Conservation (phyloP, 768 basidiomycete species). For the Lactarius sanguifluus region DNA sequence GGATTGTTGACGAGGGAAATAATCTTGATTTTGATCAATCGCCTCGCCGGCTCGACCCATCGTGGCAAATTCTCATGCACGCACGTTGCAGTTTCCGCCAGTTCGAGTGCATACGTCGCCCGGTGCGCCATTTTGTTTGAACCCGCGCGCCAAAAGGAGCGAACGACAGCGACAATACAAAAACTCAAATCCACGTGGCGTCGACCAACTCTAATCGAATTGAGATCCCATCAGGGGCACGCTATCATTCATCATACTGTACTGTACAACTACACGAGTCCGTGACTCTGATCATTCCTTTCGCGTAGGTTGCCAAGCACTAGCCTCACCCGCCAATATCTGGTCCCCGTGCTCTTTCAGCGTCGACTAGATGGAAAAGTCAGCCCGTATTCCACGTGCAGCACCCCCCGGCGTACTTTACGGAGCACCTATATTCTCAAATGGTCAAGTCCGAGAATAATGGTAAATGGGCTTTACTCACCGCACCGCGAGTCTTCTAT, state of each 20-base stretch:
- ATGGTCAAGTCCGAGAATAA: not conserved
- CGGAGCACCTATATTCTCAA: slow-evolving; percentile 16
- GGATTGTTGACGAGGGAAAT: not conserved
- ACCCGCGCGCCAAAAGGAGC: not conserved
- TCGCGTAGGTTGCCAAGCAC: slow-evolving; percentile 23
- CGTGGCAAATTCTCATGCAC: slow-evolving; percentile 3
- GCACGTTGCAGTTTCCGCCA: not conserved
- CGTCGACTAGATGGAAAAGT: slow-evolving; percentile 33
- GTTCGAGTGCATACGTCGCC: not conserved
- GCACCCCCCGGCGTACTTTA: slow-evolving; percentile 17
- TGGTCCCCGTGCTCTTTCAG: slow-evolving; percentile 54
- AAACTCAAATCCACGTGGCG: not conserved
- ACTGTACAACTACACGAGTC: not conserved
- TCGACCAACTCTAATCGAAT: not conserved
- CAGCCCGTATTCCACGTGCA: not conserved
- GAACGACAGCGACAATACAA: not conserved
- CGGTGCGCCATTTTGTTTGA: not conserved
- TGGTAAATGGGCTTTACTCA: slow-evolving; percentile 7
- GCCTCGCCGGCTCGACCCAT: not conserved
- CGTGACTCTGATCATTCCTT: slow-evolving; percentile 5
- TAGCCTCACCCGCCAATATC: slow-evolving; percentile 50
- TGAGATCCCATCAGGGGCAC: not conserved
- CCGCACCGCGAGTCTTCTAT: slow-evolving; percentile 24
- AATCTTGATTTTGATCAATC: not conserved
- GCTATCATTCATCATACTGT: not conserved